Evolutionary conservation across 192 early-diverging fungal genomes (phyloP), one percentile per base, ranked within the genome.

Genomic region (Jimgerdemannia flammicorona): DNA sequence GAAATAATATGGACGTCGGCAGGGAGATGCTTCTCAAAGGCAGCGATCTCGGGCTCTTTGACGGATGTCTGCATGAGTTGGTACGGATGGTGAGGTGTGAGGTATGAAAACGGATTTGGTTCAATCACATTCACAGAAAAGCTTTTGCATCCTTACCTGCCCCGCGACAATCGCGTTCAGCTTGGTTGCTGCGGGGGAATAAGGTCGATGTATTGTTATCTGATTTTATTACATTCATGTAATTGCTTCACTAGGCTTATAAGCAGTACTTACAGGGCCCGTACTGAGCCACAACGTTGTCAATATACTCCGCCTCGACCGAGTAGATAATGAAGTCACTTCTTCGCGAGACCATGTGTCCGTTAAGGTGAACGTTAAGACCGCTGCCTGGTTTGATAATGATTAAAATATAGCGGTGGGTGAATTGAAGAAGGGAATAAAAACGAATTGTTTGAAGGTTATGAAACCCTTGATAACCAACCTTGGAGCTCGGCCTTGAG

Each of bases 251-350:
- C 40, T 67, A 14, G 43, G n/a, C 65, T n/a, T 6, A 11, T 9
- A 19, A 19, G n/a, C 66, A 41, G 43, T 3, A 65, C 86, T 79
- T 87, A 92, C 92, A 87, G 54, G 95, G 93, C 6, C 95, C 97
- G 82, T 93, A 98, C 72, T 89, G 81, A 44, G 77, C 82, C 40
- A 98, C 96, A 3, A 95, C 94, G 54, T 72, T 74, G 72, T 91
- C 91, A 66, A 99, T 93, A 70, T 92, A 88, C 71, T 94, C 93
- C 3, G 98, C 96, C 70, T 97, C 96, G 3, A 99, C 97, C 10
- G 94, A 91, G 88, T 98, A 99, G 78, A 99, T 89, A 70, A 98
- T 93, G 77, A 90, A 92, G 79, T 99, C 96, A 64, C 93, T 91
- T 64, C 86, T 78, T 64, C 98, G 87, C 18, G 93, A 92, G 20